phyloP scores from a whole-genome alignment of 192 early-diverging fungal genomes.

The Coemansia nantahalensis region DNA sequence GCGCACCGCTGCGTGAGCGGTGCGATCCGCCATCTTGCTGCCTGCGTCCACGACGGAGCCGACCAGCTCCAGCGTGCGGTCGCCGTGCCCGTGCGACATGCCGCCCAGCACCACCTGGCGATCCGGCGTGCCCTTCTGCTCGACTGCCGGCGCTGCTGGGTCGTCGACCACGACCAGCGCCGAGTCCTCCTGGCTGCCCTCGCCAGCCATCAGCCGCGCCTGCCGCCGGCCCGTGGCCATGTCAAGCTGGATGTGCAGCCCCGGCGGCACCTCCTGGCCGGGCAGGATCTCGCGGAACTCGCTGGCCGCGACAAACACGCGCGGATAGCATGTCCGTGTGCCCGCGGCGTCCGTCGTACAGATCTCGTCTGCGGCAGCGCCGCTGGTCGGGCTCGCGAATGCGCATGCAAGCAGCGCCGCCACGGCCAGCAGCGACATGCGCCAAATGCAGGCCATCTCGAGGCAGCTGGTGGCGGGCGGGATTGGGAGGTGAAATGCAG shows the following conservation, averaged over 20 bases:
- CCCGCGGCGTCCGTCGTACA: slow-evolving; percentile 41
- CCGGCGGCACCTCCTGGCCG: slow-evolving; percentile 62
- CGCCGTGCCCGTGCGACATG: slow-evolving; percentile 1
- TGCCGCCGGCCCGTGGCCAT: slow-evolving; percentile 56
- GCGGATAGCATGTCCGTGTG: slow-evolving; percentile 55
- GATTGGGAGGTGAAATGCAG: not conserved
- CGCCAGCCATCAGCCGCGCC: slow-evolving; percentile 57
- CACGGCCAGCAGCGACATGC: no score
- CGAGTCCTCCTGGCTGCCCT: not conserved
- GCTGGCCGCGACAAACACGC: slow-evolving; percentile 56
- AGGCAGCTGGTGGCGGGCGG: no score
- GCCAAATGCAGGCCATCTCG: no score
- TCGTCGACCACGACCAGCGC: slow-evolving; percentile 3
- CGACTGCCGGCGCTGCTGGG: no score
- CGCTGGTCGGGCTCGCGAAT: not conserved
- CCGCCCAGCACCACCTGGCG: no score
- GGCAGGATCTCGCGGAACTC: slow-evolving; percentile 59
- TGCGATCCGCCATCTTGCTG: slow-evolving; percentile 7
- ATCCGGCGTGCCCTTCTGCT: not conserved
- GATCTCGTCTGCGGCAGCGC: slow-evolving; percentile 3
- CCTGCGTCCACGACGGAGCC: not conserved
- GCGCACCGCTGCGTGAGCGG: not conserved
- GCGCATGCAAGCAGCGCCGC: not conserved
- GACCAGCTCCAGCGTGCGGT: slow-evolving; percentile 10
- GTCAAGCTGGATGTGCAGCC: slow-evolving; percentile 64